Evolutionary conservation across 306 rosid genomes (phyloP), one percentile per base, ranked within the genome.

Genomic region (Trifolium fragiferum): DNA sequence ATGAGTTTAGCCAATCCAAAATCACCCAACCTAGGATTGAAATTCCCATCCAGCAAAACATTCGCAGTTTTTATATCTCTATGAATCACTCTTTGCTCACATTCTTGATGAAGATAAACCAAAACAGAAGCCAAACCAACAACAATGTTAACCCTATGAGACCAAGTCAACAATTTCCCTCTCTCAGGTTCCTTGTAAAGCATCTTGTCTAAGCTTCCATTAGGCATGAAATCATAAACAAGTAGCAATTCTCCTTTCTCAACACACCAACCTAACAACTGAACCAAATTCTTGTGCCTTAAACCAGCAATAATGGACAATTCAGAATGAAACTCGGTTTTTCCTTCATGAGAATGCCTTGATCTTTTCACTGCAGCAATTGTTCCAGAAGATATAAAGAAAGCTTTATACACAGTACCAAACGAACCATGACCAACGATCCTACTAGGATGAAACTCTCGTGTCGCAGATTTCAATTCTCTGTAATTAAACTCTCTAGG

Each of bases 1-100:
- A 86, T 90, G 21, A 92, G 89, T 78, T 92, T 92, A 1, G 97
- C 97, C 82, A 92, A 74, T 37, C 96, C 96, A 37, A 92, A 92
- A 84, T 90, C 96, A 32, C 93, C 90, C 30, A 92, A 46, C 81
- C 87, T 89, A 0, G 87, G 82, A 40, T 87, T 86, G 41, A 85
- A 87, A 64, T 80, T 82, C 30, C 85, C 87, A 19, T 92, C 89
- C 10, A 90, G 85, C 64, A 92, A 78, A 4, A 92, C 78, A 44
- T 92, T 92, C 3, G 78, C 98, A 0, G 98, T 80, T 76, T 92
- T 92, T 2, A 90, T 88, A 59, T 92, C 93, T 38, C 97, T 82
- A 57, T 91, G 94, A 76, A 91, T 84, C 47, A 91, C 94, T 60
- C 86, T 71, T n/a, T 89, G 94, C 68, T 89, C 94, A 80, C 97